Percentiles rank a stretch among this genome's conserved stretches.
These are phyloP conservation scores for Plicaturopsis crispa DNA, from an alignment of 768 basidiomycete genomes.

Conservation along the genomic window DNA sequence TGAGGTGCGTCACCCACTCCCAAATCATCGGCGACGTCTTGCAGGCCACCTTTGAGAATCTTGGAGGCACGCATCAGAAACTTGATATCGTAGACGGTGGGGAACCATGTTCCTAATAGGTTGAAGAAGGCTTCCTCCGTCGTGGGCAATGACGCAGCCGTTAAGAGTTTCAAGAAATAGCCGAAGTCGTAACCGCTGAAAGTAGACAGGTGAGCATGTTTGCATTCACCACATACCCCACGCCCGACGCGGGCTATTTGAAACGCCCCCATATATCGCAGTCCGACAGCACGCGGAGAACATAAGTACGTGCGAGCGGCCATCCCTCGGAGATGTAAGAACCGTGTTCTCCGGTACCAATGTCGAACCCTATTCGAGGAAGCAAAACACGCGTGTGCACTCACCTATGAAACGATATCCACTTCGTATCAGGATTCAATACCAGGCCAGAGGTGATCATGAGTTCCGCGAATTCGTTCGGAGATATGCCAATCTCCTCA, in stretches of 20 bases:
- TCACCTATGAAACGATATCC: conserved; percentile 98
- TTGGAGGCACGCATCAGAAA: conserved; percentile 89
- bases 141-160: conserved; percentile 77
- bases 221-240: not conserved
- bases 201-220: too few species aligned
- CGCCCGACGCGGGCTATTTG: not conserved
- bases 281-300: not conserved
- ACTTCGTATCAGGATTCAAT: conserved; percentile 78
- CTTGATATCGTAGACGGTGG: conserved; percentile 95
- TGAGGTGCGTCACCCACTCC: conserved; percentile 50
- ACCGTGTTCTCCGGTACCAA: too few species aligned
- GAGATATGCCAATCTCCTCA: conserved; percentile 85
- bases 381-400: too few species aligned
- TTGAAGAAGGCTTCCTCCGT: conserved; percentile 90
- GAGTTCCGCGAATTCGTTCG: conserved; percentile 93
- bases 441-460: conserved; percentile 97
- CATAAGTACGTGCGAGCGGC: not conserved
- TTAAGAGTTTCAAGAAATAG: conserved; percentile 92
- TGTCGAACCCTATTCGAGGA: too few species aligned
- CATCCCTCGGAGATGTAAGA: too few species aligned
- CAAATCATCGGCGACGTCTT: conserved; percentile 94
- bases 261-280: not conserved
- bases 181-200: conserved; percentile 97
- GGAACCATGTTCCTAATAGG: conserved; percentile 86
- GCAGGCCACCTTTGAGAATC: conserved; percentile 77